A percentile compares a stretch with the other conserved stretches of the same genome.
phyloP scores from a whole-genome alignment of 2,329 filamentous ascomycete species.

The Cordyceps cateniannulata region DNA sequence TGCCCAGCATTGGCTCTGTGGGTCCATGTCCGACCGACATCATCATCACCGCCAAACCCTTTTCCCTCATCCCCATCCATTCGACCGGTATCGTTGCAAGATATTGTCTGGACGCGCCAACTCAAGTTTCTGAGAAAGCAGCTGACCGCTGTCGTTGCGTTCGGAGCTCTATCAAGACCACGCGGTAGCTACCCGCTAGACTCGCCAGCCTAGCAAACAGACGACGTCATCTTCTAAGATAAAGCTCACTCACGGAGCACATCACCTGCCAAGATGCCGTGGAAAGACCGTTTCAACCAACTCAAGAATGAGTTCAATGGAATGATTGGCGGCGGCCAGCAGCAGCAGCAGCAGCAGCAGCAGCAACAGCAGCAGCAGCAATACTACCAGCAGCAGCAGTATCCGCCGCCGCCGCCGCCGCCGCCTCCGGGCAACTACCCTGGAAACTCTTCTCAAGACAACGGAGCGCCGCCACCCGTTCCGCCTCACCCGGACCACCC shows the following conservation, averaged over 20 bases:
- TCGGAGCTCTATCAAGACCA: background rate
- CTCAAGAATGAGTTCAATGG: slow-evolving; percentile 33
- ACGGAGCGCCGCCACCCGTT: slow-evolving; percentile 13
- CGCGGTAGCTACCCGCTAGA: background rate
- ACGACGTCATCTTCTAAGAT: background rate
- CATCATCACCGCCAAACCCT: background rate
- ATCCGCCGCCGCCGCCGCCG: slow-evolving; percentile 8
- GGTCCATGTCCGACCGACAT: slow-evolving; percentile 1
- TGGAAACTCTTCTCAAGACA: background rate
- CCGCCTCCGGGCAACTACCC: slow-evolving; percentile 15
- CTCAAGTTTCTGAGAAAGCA: background rate
- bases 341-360: slow-evolving; percentile 19
- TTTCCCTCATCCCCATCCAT: background rate
- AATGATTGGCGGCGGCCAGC: slow-evolving; percentile 21
- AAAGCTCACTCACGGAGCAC: background rate
- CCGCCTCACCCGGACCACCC: slow-evolving; percentile 8
- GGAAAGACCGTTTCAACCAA: slow-evolving; percentile 32
- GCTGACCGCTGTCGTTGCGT: background rate
- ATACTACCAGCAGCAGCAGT: slow-evolving; percentile 10
- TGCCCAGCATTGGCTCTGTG: slow-evolving; percentile 2
- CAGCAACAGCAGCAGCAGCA: slow-evolving; percentile 16
- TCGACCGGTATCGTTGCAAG: background rate
- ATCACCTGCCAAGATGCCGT: slow-evolving; percentile 23
- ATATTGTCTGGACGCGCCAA: background rate
- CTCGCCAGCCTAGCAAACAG: background rate